These are phyloP conservation scores for Salix brachista DNA, from an alignment of 345 rosid genomes.

Conservation along the genomic window DNA sequence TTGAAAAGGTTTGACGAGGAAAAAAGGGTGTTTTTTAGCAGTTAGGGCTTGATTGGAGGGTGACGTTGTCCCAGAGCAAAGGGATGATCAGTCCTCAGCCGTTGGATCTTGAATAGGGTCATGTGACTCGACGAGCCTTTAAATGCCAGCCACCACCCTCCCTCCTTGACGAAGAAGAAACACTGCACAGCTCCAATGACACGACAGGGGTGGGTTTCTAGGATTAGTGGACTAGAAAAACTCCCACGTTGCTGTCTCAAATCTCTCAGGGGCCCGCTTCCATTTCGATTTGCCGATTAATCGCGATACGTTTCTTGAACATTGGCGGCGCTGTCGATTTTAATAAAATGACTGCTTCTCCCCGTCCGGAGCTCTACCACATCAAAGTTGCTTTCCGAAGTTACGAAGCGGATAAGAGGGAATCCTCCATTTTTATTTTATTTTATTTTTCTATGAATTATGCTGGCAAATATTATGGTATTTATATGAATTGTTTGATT, in stretches of 20 bases:
- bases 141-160: conserved; percentile 1
- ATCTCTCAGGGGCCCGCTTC: conserved; percentile 1
- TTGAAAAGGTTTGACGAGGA: not conserved
- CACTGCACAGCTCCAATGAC: not conserved
- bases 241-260: conserved; percentile 17
- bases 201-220: not conserved
- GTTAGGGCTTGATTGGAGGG: not conserved
- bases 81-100: not conserved
- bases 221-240: conserved; percentile 20
- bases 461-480: too few species aligned
- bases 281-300: not conserved
- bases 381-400: not conserved
- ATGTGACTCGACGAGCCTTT: not conserved
- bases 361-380: too few species aligned
- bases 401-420: not conserved
- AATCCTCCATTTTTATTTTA: too few species aligned
- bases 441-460: too few species aligned
- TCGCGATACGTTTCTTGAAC: not conserved
- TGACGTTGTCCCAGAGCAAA: not conserved
- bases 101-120: not conserved
- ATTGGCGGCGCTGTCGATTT: conserved; percentile 19
- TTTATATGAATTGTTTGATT: too few species aligned
- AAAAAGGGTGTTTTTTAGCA: too few species aligned
- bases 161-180: not conserved
- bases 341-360: too few species aligned